Evolutionary conservation across 768 basidiomycete species (phyloP), one percentile per base, ranked within the genome.

Genomic region (Rhodosporidiobolus sp.): DNA sequence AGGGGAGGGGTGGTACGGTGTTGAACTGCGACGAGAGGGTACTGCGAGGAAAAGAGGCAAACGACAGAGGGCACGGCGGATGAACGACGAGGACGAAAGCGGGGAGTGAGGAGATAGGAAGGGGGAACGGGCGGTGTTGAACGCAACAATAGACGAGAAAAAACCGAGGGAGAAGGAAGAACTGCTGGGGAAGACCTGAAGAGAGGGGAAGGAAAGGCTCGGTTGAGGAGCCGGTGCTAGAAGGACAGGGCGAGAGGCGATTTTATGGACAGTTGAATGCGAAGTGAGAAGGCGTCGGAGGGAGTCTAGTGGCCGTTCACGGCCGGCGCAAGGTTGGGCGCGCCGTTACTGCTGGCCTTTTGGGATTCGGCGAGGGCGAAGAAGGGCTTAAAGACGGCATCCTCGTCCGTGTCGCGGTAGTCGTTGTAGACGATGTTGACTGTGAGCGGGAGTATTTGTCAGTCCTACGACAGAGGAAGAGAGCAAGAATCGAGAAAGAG

Each of bases 361-460:
- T 68, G n/a, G 7, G 48, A n/a, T n/a, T n/a, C 55, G 28, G 70
- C 63, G 58, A 76, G 74, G 24, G 64, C 69, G 32, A 75, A 57
- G 77, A 79, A 79, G 12, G 76, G 76, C 53, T 68, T 65, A 64
- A 78, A 79, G 65, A 79, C 76, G 66, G 77, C 77, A 48, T 74
- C 67, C n/a, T 73, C 69, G 68, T 79, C 69, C 26, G 65, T 16
- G 63, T 79, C 70, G 53, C 76, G 72, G 72, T 73, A 98, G 80
- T 98, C 90, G 79, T 99, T 95, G 81, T 95, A 92, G 24, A 96
- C 86, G 75, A 98, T 83, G 82, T 88, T 95, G 74, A 98, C 74
- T 75, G 45, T 3, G 32, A 24, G 43, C 0, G 12, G 19, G 59
- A 5, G 12, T 9, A 14, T 19, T n/a, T 10, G 57, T 22, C 12